Evolutionary conservation across 2,329 filamentous ascomycete genomes (phyloP).

Genomic region (Pochonia chlamydosporia): DNA sequence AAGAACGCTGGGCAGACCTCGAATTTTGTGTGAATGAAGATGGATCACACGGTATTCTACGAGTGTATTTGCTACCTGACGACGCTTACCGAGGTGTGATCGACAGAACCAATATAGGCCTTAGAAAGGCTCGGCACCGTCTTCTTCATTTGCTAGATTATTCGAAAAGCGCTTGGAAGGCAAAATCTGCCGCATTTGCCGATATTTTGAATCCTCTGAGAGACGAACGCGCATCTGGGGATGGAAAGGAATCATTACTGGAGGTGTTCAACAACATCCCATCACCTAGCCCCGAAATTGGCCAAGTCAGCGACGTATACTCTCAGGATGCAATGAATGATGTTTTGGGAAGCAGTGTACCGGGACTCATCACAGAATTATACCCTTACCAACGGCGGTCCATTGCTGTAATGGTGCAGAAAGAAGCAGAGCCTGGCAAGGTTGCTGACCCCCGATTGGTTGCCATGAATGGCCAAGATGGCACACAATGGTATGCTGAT

Average conservation of each 20-base stretch:
- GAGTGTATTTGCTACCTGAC: constrained; percentile 60
- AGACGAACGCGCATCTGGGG: constrained; percentile 22
- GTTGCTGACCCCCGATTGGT: constrained; percentile 70
- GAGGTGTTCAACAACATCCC: constrained; percentile 69
- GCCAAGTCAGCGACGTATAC: constrained; percentile 42
- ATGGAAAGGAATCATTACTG: constrained; percentile 50
- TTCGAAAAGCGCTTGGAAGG: constrained; percentile 50
- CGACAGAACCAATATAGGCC: constrained; percentile 36
- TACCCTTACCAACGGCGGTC: constrained; percentile 78
- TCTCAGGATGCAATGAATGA: constrained; percentile 47
- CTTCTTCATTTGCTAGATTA: constrained; percentile 52
- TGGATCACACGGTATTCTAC: constrained; percentile 26
- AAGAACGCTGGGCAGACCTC: constrained; percentile 36
- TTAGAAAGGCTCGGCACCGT: constrained; percentile 39
- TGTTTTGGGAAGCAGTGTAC: constrained; percentile 46
- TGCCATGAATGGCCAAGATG: constrained; percentile 52
- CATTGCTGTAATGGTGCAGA: constrained; percentile 76
- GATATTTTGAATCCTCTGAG: not conserved
- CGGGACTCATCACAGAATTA: constrained; percentile 58
- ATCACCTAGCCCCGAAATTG: constrained; percentile 56
- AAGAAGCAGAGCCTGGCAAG: constrained; percentile 60
- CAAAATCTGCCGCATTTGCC: constrained; percentile 15
- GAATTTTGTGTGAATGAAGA: constrained; percentile 25
- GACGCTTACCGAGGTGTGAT: constrained; percentile 53
- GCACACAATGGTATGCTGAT: constrained; percentile 64